phyloP scores from a whole-genome alignment of 2,329 filamentous ascomycete genomes.

The Cladophialophora yegresii region DNA sequence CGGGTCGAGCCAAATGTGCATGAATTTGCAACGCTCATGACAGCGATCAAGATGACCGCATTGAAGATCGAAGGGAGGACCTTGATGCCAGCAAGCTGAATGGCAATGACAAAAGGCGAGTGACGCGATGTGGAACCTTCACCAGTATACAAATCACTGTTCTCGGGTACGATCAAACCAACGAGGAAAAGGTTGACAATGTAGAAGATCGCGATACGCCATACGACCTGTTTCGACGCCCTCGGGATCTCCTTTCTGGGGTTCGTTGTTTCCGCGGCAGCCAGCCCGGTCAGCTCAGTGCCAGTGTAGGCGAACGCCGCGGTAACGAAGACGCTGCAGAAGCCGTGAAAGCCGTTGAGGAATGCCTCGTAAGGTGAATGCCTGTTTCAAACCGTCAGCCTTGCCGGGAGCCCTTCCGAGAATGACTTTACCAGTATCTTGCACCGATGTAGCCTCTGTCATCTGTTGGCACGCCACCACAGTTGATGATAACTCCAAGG shows the following conservation, averaged over 20 bases:
- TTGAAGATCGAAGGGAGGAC: constrained; percentile 89
- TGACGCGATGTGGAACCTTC: constrained; percentile 71
- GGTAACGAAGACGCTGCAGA: constrained; percentile 65
- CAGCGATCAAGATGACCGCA: constrained; percentile 86
- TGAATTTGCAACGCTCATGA: constrained; percentile 87
- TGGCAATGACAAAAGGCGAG: constrained; percentile 92
- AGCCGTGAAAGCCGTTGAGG: constrained; percentile 67
- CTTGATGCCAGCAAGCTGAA: constrained; percentile 77
- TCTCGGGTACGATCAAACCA: constrained; percentile 71
- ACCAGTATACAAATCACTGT: constrained; percentile 52
- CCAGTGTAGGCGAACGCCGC: constrained; percentile 65
- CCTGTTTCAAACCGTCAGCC: constrained; percentile 37
- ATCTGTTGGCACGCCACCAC: constrained; percentile 59
- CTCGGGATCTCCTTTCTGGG: constrained; percentile 73
- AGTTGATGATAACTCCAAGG: constrained; percentile 81
- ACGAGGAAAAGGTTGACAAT: constrained; percentile 78
- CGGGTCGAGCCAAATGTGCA: constrained; percentile 88
- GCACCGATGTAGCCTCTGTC: constrained; percentile 34
- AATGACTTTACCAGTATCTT: constrained; percentile 51
- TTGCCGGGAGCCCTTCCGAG: constrained; percentile 58
- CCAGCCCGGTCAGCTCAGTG: constrained; percentile 63
- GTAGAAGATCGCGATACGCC: constrained; percentile 91
- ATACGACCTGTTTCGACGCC: constrained; percentile 88
- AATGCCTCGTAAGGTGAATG: constrained; percentile 66
- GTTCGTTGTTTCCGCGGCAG: constrained; percentile 61